A percentile compares a stretch with the other conserved stretches of the same genome.
phyloP scores from a whole-genome alignment of 495 filamentous ascomycete species.

The Paragyromitra xinjiangensis region DNA sequence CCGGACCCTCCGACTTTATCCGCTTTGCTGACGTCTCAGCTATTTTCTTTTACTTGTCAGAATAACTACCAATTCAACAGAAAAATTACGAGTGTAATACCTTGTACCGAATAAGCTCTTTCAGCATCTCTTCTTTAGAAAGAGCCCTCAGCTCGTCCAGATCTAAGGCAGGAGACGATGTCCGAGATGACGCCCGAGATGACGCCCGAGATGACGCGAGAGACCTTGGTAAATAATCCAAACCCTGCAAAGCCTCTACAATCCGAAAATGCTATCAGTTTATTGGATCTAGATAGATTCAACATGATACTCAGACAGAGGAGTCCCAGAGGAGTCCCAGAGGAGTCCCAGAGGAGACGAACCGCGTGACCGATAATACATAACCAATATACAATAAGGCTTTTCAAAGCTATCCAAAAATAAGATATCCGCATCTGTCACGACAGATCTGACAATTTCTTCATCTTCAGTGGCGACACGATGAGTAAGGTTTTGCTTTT shows the following conservation, averaged over 20 bases:
- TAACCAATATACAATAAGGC: conserved; percentile 21
- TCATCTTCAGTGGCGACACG: conserved; percentile 18
- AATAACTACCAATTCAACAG: background rate
- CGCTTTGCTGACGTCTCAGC: conserved; percentile 4
- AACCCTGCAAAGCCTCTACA: background rate
- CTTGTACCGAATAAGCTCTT: conserved; percentile 21
- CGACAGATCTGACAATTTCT: background rate
- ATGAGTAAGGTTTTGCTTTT: background rate
- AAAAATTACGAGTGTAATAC: background rate
- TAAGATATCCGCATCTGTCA: background rate
- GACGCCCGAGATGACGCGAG: conserved; percentile 2
- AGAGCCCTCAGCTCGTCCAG: conserved; percentile 14
- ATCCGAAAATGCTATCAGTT: background rate
- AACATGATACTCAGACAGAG: background rate
- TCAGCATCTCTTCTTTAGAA: conserved; percentile 25
- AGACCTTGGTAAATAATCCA: conserved; percentile 15
- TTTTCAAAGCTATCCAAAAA: conserved; percentile 34
- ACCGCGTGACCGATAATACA: conserved; percentile 29
- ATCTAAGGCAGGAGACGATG: background rate
- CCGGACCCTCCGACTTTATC: background rate
- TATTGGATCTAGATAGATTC: background rate
- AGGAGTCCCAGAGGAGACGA: background rate
- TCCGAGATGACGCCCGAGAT: background rate
- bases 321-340: background rate
- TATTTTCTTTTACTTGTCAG: conserved; percentile 18